phyloP scores from a whole-genome alignment of 805 yeast genomes.

The Starmerella vaccinii region DNA sequence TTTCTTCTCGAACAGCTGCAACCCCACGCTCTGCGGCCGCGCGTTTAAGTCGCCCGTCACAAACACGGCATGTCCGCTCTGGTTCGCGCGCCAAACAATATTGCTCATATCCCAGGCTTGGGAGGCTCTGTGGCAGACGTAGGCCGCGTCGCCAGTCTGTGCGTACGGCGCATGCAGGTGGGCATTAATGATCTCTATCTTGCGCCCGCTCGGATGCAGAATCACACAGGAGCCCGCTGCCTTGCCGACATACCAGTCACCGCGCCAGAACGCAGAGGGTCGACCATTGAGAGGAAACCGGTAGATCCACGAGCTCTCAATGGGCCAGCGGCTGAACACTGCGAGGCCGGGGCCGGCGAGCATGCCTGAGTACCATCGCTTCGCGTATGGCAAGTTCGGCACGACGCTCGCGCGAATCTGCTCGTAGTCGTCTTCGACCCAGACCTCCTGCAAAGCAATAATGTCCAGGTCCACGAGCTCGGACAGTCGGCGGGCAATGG shows the following conservation, averaged over 20 bases:
- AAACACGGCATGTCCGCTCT: slow-evolving; percentile 74
- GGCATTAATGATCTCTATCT: slow-evolving; percentile 71
- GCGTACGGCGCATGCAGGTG: slow-evolving; percentile 98
- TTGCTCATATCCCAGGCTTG: slow-evolving; percentile 94
- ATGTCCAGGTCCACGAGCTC: slow-evolving; percentile 51
- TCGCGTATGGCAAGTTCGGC: slow-evolving; percentile 46
- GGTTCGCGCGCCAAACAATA: slow-evolving; percentile 47
- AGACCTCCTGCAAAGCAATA: slow-evolving; percentile 87
- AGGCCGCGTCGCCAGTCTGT: slow-evolving; percentile 70
- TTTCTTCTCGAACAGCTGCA: slow-evolving; percentile 56
- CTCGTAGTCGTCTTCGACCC: slow-evolving; percentile 81
- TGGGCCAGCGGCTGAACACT: slow-evolving; percentile 72
- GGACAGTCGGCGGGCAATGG: slow-evolving; percentile 56
- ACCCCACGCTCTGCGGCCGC: slow-evolving; percentile 75
- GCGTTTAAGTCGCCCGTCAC: slow-evolving; percentile 92
- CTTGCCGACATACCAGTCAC: slow-evolving; percentile 97
- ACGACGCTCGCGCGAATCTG: slow-evolving; percentile 42
- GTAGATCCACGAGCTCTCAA: slow-evolving; percentile 64
- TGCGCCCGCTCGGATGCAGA: slow-evolving; percentile 39
- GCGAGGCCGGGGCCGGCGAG: slow-evolving; percentile 90
- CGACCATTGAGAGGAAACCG: slow-evolving; percentile 89
- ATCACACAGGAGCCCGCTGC: slow-evolving; percentile 67
- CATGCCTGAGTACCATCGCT: slow-evolving; percentile 74
- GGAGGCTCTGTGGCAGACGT: slow-evolving; percentile 78
- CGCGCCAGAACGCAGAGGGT: slow-evolving; percentile 85